These are phyloP conservation scores for Albizia julibrissin DNA, from an alignment of 306 rosid species.

Conservation along the genomic window DNA sequence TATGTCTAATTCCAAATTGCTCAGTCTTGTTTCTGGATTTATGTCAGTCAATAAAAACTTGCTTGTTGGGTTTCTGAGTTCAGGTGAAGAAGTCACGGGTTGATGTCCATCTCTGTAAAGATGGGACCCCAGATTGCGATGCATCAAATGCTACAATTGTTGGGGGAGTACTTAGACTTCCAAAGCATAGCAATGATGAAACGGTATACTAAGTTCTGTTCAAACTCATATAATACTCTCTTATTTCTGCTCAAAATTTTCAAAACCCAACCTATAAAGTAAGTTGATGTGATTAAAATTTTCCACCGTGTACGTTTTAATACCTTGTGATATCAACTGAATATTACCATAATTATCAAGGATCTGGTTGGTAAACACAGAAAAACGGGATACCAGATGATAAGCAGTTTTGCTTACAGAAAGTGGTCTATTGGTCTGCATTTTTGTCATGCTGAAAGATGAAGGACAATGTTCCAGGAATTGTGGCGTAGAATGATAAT, in stretches of 20 bases:
- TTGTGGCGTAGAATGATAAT: neutral
- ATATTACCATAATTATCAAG: slow-evolving; percentile 2
- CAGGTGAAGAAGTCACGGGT: slow-evolving; percentile 93
- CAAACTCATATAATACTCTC: neutral
- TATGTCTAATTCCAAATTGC: slow-evolving; percentile 23
- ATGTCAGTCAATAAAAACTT: slow-evolving; percentile 19
- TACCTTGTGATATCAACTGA: slow-evolving; percentile 1
- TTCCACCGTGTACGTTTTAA: neutral
- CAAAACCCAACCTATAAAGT: slow-evolving; percentile 1
- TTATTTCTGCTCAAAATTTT: slow-evolving; percentile 26
- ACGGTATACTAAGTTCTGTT: slow-evolving; percentile 53
- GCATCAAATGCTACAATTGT: slow-evolving; percentile 54
- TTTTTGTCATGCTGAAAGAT: neutral
- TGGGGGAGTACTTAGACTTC: slow-evolving; percentile 70
- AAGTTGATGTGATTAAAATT: slow-evolving; percentile 2
- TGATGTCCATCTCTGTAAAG: slow-evolving; percentile 83
- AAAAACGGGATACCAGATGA: neutral
- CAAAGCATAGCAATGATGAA: slow-evolving; percentile 88
- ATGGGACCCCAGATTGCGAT: slow-evolving; percentile 56
- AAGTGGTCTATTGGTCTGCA: neutral
- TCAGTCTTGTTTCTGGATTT: slow-evolving; percentile 8
- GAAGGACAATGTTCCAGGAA: neutral
- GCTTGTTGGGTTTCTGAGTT: slow-evolving; percentile 31
- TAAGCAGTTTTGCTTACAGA: neutral
- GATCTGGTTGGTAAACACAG: slow-evolving; percentile 20